Evolutionary conservation across 2,329 filamentous ascomycete species (phyloP), one percentile per base, ranked within the genome.

Genomic region (Coniochaeta sp.): DNA sequence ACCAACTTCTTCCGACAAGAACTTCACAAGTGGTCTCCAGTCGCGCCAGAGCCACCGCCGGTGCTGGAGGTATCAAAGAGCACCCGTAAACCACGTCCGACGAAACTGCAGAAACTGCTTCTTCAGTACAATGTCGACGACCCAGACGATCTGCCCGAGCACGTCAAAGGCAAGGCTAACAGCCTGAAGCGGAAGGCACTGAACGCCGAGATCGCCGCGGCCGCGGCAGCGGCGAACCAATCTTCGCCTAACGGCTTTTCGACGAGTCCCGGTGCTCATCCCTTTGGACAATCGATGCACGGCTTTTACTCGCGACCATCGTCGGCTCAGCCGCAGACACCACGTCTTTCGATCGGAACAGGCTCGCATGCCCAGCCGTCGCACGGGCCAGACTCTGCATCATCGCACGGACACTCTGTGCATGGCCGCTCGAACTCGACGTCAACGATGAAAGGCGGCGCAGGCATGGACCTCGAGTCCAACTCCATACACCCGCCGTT

Each of bases 1-100:
- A 97, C 93, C n/a, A 99, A 99, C 71, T 96, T 96, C 73, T 93
- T 99, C 77, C 88, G 93, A 26, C 92, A 96, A 71, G 92, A 97
- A 70, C 81, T 99, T 60, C 95, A 99, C 75, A 96, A 91, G 71
- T 96, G 91, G 89, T 91, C 89, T 42, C 93, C 93, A 2, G 91
- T 98, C 28, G 93, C 95, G 1, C 89, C 91, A 0, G 83, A 91
- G 16, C 81, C 95, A 14, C 95, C 95, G 3, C 93, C 93, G 24
- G 87, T 96, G 40, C 81, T 96, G 10, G 89, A 96, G 62, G 84
- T 89, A 17, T 98, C 93, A 0, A 84, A 93, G 63, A 97, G 93
- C 57, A 99, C 95, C 4, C 85, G 95, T 61, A 99, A 99, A 74
- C 95, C 95, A 44, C 87, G 95, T 9, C 95, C 95, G 9, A 99